phyloP scores from a whole-genome alignment of 768 basidiomycete genomes.

The Hemileccinum impolitum region DNA sequence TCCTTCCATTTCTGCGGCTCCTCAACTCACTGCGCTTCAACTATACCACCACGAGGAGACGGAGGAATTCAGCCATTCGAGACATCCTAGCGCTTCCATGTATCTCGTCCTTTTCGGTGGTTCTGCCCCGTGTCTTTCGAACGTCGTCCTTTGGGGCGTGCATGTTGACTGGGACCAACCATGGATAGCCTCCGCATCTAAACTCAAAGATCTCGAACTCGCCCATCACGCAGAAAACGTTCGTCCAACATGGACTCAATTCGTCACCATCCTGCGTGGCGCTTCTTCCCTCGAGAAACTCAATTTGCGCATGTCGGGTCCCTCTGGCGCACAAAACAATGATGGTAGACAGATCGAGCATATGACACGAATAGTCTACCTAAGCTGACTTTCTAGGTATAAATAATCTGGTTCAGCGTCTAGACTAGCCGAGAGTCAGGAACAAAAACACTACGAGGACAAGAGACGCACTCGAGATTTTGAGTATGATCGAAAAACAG shows the following conservation, averaged over 20 bases:
- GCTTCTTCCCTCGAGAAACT: slow-evolving; percentile 56
- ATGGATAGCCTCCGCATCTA: slow-evolving; percentile 23
- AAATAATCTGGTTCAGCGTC: too few species aligned
- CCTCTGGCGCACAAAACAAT: too few species aligned
- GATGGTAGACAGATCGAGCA: too few species aligned
- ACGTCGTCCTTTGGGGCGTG: slow-evolving; percentile 61
- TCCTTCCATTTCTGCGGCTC: slow-evolving; percentile 41
- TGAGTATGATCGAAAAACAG: too few species aligned
- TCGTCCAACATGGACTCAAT: slow-evolving; percentile 55
- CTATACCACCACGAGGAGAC: slow-evolving; percentile 55
- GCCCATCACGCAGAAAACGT: slow-evolving; percentile 62
- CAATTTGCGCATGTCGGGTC: slow-evolving; percentile 55
- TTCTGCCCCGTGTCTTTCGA: slow-evolving; percentile 47
- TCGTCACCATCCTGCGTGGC: slow-evolving; percentile 46
- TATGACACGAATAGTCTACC: too few species aligned
- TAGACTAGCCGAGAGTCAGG: too few species aligned
- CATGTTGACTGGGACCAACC: slow-evolving; percentile 63
- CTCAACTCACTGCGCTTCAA: slow-evolving; percentile 50
- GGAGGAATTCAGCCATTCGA: slow-evolving; percentile 28
- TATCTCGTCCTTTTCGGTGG: slow-evolving; percentile 52
- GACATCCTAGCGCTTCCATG: slow-evolving; percentile 24
- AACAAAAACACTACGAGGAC: too few species aligned
- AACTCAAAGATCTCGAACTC: slow-evolving; percentile 51
- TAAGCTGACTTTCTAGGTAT: too few species aligned
- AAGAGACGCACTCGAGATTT: too few species aligned